phyloP scores from a whole-genome alignment of 441 rosid species.

The Populus hybrid region DNA sequence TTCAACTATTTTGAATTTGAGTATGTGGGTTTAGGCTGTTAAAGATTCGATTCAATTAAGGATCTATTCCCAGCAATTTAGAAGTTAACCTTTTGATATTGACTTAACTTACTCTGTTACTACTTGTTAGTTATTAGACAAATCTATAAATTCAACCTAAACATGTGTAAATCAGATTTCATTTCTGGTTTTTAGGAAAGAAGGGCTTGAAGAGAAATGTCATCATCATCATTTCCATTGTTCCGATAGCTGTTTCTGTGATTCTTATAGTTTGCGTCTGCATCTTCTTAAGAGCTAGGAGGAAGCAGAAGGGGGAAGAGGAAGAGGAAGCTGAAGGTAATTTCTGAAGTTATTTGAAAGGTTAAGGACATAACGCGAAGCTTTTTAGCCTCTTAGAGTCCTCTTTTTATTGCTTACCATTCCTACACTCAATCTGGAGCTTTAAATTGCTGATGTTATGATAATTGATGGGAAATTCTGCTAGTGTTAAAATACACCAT shows the following conservation, averaged over 20 bases:
- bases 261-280: background rate
- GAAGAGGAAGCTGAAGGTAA: background rate
- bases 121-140: background rate
- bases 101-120: background rate
- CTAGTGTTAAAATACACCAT: background rate
- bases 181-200: background rate
- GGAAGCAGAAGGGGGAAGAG: background rate
- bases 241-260: background rate
- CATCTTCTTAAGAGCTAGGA: background rate
- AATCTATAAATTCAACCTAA: background rate
- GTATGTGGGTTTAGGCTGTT: too few relatives aligned
- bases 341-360: too few relatives aligned
- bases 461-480: too few relatives aligned
- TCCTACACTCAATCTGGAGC: too few relatives aligned
- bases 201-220: background rate
- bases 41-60: background rate
- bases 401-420: too few relatives aligned
- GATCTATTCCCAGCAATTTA: too few relatives aligned
- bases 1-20: background rate
- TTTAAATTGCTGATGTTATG: too few relatives aligned
- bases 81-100: too few relatives aligned
- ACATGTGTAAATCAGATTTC: background rate
- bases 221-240: slow-evolving; percentile 1
- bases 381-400: too few relatives aligned
- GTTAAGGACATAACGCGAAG: too few relatives aligned